Evolutionary conservation across 2,329 filamentous ascomycete species (phyloP).

Genomic region (Plectosphaerella cucumerina): DNA sequence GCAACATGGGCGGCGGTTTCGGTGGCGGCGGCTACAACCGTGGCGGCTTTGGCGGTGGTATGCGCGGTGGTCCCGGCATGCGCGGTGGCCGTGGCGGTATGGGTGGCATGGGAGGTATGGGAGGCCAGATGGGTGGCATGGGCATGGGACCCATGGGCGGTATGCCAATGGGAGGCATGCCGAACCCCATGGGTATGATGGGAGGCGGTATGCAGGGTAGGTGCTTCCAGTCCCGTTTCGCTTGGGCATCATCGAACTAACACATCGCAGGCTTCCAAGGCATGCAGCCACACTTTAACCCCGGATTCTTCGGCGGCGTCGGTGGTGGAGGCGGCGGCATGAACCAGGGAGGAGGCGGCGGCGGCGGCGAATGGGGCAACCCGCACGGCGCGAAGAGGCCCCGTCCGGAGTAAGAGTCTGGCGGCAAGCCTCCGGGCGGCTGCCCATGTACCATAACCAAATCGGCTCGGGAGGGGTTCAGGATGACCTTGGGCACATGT

Average conservation of each 20-base stretch:
- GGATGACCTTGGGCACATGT: no score
- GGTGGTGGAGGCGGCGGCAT: slow-evolving; percentile 27
- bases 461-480: not conserved
- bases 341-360: slow-evolving; percentile 38
- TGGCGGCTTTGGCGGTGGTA: slow-evolving; percentile 43
- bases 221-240: not conserved
- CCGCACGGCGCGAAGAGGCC: slow-evolving; percentile 78
- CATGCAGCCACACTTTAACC: slow-evolving; percentile 68
- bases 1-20: slow-evolving; percentile 36
- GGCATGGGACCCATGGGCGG: slow-evolving; percentile 50
- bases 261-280: slow-evolving; percentile 55
- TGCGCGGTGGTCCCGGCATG: slow-evolving; percentile 45
- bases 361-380: slow-evolving; percentile 65
- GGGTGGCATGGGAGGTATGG: slow-evolving; percentile 33
- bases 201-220: slow-evolving; percentile 53
- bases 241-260: slow-evolving; percentile 14
- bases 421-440: no score
- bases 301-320: slow-evolving; percentile 62
- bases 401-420: slow-evolving; percentile 57
- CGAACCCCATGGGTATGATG: slow-evolving; percentile 44
- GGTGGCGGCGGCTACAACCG: slow-evolving; percentile 41
- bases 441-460: not conserved
- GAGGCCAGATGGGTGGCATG: slow-evolving; percentile 24
- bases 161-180: slow-evolving; percentile 51
- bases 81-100: slow-evolving; percentile 45